phyloP scores from a whole-genome alignment of 2,329 filamentous ascomycete species.

The Aureobasidium melanogenum region DNA sequence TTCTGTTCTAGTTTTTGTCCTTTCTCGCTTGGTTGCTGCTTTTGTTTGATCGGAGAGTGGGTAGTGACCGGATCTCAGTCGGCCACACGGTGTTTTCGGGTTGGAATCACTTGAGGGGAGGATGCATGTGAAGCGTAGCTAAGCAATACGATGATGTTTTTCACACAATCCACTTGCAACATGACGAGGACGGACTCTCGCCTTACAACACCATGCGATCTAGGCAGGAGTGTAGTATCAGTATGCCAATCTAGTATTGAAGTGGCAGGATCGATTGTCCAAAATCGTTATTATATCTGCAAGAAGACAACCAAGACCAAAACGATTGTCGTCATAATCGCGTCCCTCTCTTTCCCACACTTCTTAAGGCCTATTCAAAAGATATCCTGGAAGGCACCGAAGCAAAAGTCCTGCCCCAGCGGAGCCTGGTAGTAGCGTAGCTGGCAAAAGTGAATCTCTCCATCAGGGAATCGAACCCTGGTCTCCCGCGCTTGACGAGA shows the following conservation, averaged over 20 bases:
- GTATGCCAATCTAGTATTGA: too few relatives aligned
- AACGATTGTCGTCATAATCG: too few relatives aligned
- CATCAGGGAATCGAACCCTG: constrained; percentile 4
- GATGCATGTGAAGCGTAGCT: background rate
- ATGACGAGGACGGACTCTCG: too few relatives aligned
- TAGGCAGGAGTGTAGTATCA: too few relatives aligned
- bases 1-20: background rate
- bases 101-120: background rate
- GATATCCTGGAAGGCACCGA: too few relatives aligned
- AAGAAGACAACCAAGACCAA: too few relatives aligned
- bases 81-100: background rate
- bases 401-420: background rate
- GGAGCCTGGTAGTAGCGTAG: too few relatives aligned
- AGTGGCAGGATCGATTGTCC: too few relatives aligned
- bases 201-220: too few relatives aligned
- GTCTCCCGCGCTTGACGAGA: constrained; percentile 6
- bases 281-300: too few relatives aligned
- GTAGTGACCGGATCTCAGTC: background rate
- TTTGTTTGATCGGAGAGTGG: background rate
- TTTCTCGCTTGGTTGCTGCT: background rate
- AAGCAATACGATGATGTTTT: background rate
- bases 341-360: too few relatives aligned
- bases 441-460: background rate
- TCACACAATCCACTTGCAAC: background rate
- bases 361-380: too few relatives aligned